These are phyloP conservation scores for Bipolaris gigantea DNA, from an alignment of 2,329 filamentous ascomycete genomes.

Conservation along the genomic window DNA sequence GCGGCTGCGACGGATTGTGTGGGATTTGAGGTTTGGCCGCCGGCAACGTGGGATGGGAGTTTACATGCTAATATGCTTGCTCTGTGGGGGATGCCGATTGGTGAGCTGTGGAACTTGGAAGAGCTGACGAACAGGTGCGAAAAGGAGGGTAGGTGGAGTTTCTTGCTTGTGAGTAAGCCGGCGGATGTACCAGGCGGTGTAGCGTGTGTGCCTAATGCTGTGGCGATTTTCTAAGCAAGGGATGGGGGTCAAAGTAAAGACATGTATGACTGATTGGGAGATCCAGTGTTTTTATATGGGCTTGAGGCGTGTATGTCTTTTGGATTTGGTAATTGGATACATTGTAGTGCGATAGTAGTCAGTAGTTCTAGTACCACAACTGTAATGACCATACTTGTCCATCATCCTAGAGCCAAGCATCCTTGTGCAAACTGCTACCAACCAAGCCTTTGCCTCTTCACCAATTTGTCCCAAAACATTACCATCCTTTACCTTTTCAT, in stretches of 20 bases:
- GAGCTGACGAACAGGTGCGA: conserved; percentile 32
- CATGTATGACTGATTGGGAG: background rate
- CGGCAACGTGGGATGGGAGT: conserved; percentile 17
- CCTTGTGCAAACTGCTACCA: background rate
- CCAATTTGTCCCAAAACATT: background rate
- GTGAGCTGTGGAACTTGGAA: conserved; percentile 44
- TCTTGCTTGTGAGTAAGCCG: conserved; percentile 62
- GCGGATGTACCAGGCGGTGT: conserved; percentile 31
- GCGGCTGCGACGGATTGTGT: conserved; percentile 39
- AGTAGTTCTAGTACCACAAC: too few species aligned
- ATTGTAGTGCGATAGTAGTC: too few species aligned
- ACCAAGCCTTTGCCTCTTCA: background rate
- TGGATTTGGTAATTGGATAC: too few species aligned
- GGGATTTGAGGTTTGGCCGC: conserved; percentile 39
- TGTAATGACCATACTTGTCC: too few species aligned
- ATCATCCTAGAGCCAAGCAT: too few species aligned
- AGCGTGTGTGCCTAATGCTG: conserved; percentile 34
- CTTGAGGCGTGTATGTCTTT: too few species aligned
- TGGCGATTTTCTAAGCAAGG: conserved; percentile 23
- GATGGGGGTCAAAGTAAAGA: background rate
- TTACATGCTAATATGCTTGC: conserved; percentile 30
- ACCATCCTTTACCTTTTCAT: background rate
- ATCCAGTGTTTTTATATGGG: too few species aligned
- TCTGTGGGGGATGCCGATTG: conserved; percentile 40
- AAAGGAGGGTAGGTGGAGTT: conserved; percentile 41